These are phyloP conservation scores for Macrophomina pseudophaseolina DNA, from an alignment of 2,329 filamentous ascomycete genomes.

Conservation along the genomic window DNA sequence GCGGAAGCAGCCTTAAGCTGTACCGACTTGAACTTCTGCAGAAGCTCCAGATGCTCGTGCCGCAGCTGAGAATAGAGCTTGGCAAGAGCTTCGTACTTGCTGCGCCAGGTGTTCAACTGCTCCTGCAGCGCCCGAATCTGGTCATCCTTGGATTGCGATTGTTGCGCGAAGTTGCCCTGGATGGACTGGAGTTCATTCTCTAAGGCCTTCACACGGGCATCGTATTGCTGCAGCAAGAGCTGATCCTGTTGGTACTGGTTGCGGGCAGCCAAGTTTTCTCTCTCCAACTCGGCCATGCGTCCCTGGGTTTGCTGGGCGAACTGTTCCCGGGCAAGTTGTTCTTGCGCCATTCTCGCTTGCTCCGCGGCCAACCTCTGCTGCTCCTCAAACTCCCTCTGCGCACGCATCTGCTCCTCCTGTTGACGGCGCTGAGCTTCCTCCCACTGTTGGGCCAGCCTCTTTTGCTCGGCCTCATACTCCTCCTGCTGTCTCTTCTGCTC, in stretches of 20 bases:
- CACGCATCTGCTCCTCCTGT: conserved; percentile 80
- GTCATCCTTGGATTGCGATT: conserved; percentile 88
- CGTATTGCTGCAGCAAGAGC: conserved; percentile 95
- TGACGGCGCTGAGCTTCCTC: conserved; percentile 81
- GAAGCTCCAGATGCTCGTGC: conserved; percentile 89
- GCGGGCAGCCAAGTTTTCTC: conserved; percentile 90
- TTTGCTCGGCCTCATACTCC: conserved; percentile 94
- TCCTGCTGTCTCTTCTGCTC: conserved; percentile 90
- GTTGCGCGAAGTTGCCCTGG: conserved; percentile 81
- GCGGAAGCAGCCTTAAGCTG: conserved; percentile 96
- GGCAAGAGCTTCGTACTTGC: conserved; percentile 94
- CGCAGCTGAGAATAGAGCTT: conserved; percentile 97
- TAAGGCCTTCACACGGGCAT: conserved; percentile 87
- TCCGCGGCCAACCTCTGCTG: conserved; percentile 87
- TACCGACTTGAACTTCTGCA: conserved; percentile 95
- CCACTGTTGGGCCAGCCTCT: conserved; percentile 84
- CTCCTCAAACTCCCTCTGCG: conserved; percentile 94
- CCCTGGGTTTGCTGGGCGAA: conserved; percentile 94
- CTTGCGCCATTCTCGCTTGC: conserved; percentile 88
- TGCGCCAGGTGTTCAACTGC: conserved; percentile 96
- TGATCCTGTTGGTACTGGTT: conserved; percentile 98
- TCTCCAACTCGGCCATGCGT: conserved; percentile 91
- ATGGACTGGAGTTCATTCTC: conserved; percentile 86
- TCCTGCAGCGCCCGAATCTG: conserved; percentile 92
- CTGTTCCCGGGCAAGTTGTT: conserved; percentile 86